These are phyloP conservation scores for Grigorovia humatica DNA, from an alignment of 805 yeast genomes.

Conservation along the genomic window DNA sequence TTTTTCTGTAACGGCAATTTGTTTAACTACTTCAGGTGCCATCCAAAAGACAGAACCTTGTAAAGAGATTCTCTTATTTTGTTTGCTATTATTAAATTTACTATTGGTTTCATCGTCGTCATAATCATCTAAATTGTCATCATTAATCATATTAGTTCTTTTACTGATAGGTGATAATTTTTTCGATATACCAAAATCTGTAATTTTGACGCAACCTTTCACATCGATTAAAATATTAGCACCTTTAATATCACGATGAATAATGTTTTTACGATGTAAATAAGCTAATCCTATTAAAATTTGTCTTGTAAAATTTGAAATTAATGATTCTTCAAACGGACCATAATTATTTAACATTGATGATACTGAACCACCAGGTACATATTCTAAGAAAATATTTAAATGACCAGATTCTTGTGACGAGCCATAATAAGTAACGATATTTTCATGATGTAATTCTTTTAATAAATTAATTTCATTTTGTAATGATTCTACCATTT, in stretches of 20 bases:
- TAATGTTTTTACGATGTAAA: constrained; percentile 63
- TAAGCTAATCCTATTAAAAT: constrained; percentile 66
- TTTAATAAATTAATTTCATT: constrained; percentile 71
- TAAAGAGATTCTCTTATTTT: constrained; percentile 52
- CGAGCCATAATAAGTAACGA: constrained; percentile 86
- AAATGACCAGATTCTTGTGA: constrained; percentile 59
- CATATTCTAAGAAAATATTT: constrained; percentile 74
- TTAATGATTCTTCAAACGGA: constrained; percentile 68
- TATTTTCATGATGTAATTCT: constrained; percentile 80
- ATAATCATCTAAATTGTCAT: constrained; percentile 27
- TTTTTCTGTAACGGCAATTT: constrained; percentile 78
- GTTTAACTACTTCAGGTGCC: constrained; percentile 99
- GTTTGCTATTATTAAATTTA: constrained; percentile 7
- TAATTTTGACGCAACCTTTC: constrained; percentile 71
- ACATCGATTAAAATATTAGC: constrained; percentile 77
- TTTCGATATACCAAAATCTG: constrained; percentile 78
- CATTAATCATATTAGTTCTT: constrained; percentile 4
- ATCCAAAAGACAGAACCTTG: constrained; percentile 98
- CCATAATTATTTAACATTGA: constrained; percentile 64
- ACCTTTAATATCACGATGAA: constrained; percentile 83
- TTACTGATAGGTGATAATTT: constrained; percentile 46
- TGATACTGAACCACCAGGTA: constrained; percentile 65
- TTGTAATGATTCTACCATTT: constrained; percentile 71
- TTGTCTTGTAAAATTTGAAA: constrained; percentile 63
- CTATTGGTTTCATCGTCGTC: not conserved